Evolutionary conservation across 768 basidiomycete genomes (phyloP).

Genomic region (Termitomyces eurrhizus): DNA sequence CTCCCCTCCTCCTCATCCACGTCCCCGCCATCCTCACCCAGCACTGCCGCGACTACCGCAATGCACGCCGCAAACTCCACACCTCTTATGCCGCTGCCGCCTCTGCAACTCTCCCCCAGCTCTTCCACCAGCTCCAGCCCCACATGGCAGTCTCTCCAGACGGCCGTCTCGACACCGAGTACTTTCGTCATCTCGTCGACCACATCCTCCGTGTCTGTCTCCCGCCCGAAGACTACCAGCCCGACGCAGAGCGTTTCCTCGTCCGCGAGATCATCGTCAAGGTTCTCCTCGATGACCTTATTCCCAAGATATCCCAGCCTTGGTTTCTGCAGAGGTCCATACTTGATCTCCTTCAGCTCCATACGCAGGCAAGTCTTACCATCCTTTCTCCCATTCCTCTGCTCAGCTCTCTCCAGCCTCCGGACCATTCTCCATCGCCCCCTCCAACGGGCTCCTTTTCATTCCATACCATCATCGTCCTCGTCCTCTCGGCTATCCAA

Average conservation of each 20-base stretch:
- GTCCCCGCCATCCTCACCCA: constrained; percentile 65
- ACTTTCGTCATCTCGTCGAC: constrained; percentile 78
- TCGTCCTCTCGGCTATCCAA: constrained; percentile 73
- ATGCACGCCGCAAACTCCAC: constrained; percentile 54
- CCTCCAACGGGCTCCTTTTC: constrained; percentile 29
- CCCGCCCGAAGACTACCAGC: constrained; percentile 72
- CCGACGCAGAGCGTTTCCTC: constrained; percentile 78
- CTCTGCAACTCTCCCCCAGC: constrained; percentile 52
- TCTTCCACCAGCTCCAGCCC: constrained; percentile 81
- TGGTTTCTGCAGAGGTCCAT: constrained; percentile 84
- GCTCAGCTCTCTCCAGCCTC: constrained; percentile 11
- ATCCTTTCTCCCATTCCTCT: background rate
- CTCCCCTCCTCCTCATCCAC: constrained; percentile 57
- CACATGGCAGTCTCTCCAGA: constrained; percentile 75
- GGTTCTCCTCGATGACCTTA: constrained; percentile 62
- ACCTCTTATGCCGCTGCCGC: constrained; percentile 72
- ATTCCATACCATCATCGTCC: constrained; percentile 49
- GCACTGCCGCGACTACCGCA: constrained; percentile 77
- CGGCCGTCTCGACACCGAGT: constrained; percentile 67
- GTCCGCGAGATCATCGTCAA: constrained; percentile 82
- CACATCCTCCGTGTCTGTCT: constrained; percentile 70
- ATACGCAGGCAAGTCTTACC: constrained; percentile 24
- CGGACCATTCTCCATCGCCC: constrained; percentile 21
- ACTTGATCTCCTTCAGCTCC: constrained; percentile 60
- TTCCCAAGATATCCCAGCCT: constrained; percentile 73